Evolutionary conservation across 1,284 basidiomycete genomes (phyloP).

Genomic region (Malassezia japonica): DNA sequence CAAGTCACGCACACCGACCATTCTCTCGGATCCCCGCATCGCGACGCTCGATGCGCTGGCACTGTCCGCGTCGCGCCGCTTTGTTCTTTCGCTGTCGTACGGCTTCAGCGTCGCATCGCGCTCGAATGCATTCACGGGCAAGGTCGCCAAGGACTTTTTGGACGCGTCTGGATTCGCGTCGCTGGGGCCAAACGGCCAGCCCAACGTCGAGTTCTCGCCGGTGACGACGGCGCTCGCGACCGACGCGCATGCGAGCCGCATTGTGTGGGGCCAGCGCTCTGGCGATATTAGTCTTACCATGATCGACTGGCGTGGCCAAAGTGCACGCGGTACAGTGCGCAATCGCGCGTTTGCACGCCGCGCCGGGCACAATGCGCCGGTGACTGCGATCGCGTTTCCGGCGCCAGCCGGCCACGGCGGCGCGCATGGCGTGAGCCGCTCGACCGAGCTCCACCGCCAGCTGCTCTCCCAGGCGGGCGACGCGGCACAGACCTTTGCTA

Average conservation of each 20-base stretch:
- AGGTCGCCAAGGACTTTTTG: constrained; percentile 61
- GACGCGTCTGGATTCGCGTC: constrained; percentile 58
- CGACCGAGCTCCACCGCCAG: constrained; percentile 30
- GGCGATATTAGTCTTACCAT: constrained; percentile 62
- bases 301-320: constrained; percentile 36
- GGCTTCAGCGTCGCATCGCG: constrained; percentile 66
- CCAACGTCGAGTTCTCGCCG: constrained; percentile 65
- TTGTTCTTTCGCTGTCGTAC: constrained; percentile 60
- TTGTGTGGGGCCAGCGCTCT: constrained; percentile 66
- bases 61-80: constrained; percentile 54
- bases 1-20: constrained; percentile 57
- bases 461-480: constrained; percentile 32
- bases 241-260: constrained; percentile 60
- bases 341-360: constrained; percentile 27
- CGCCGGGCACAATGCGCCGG: constrained; percentile 25
- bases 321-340: constrained; percentile 32
- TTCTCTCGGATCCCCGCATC: constrained; percentile 47
- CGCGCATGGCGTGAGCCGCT: constrained; percentile 31
- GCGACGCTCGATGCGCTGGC: constrained; percentile 36
- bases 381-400: constrained; percentile 31
- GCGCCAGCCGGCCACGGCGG: constrained; percentile 31
- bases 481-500: constrained; percentile 33
- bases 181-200: constrained; percentile 63
- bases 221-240: constrained; percentile 56
- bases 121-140: constrained; percentile 61